Evolutionary conservation across 306 rosid genomes (phyloP).

Genomic region (Ochetophila trinervis): DNA sequence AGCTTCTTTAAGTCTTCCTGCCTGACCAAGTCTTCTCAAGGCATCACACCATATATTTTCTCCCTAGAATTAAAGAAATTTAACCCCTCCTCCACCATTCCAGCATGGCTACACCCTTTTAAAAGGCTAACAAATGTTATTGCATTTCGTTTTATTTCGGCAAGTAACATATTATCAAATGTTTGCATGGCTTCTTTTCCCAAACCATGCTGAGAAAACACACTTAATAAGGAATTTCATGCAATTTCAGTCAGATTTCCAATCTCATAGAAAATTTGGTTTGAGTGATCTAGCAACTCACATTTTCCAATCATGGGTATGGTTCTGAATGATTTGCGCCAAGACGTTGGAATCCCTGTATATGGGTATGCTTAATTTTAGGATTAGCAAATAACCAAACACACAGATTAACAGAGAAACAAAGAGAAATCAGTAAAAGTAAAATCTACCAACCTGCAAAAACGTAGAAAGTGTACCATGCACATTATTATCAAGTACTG

Average conservation of each 20-base stretch:
- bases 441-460: slow-evolving; percentile 51
- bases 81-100: slow-evolving; percentile 50
- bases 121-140: slow-evolving; percentile 51
- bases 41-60: slow-evolving; percentile 46
- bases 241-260: too few species aligned
- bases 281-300: slow-evolving; percentile 45
- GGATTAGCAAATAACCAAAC: background rate
- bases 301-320: slow-evolving; percentile 60
- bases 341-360: slow-evolving; percentile 23
- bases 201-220: too few species aligned
- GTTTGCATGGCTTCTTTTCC: too few species aligned
- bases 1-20: too few species aligned
- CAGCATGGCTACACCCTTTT: slow-evolving; percentile 51
- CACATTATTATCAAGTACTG: too few species aligned
- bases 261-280: slow-evolving; percentile 35
- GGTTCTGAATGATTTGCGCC: slow-evolving; percentile 42
- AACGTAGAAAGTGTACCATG: slow-evolving; percentile 84
- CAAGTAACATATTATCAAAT: slow-evolving; percentile 38
- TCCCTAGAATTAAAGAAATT: slow-evolving; percentile 45
- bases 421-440: background rate
- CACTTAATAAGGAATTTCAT: too few species aligned
- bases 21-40: slow-evolving; percentile 47
- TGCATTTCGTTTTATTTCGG: slow-evolving; percentile 40
- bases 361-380: slow-evolving; percentile 21
- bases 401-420: background rate